These are phyloP conservation scores for Xylaria scruposa DNA, from an alignment of 495 filamentous ascomycete genomes.

Conservation along the genomic window DNA sequence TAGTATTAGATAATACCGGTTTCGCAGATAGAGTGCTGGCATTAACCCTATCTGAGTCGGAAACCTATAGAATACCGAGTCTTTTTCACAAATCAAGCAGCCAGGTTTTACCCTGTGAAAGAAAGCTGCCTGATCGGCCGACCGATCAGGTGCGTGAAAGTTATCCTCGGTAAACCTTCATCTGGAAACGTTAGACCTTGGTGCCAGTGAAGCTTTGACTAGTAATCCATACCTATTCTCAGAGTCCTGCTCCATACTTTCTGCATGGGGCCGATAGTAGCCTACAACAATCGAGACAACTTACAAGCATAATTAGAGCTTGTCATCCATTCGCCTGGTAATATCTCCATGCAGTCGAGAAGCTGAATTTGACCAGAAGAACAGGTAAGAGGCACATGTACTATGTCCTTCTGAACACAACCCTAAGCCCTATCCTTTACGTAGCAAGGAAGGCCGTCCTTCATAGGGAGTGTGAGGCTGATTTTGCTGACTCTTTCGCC, in stretches of 20 bases:
- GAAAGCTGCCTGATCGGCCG: neutral
- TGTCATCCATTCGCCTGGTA: neutral
- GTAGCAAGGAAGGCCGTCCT: constrained; percentile 60
- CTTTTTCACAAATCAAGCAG: neutral
- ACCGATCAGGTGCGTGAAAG: neutral
- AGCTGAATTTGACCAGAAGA: neutral
- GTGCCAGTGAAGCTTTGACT: neutral
- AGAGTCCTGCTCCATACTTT: neutral
- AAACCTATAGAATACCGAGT: neutral
- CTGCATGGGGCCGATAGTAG: too few relatives aligned
- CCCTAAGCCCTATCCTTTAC: constrained; percentile 34
- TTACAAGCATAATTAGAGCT: neutral
- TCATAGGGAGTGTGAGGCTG: constrained; percentile 67
- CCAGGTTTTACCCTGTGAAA: neutral
- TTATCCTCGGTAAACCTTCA: neutral
- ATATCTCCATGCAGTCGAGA: neutral
- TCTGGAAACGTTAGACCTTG: neutral
- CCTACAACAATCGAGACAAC: neutral
- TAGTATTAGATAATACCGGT: neutral
- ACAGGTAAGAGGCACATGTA: neutral
- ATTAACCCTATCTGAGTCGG: neutral
- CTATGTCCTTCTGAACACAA: neutral
- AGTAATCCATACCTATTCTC: neutral
- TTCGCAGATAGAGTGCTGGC: neutral
- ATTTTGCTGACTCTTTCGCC: constrained; percentile 59